Percentiles rank a stretch among this genome's conserved stretches.
phyloP scores from a whole-genome alignment of 495 filamentous ascomycete genomes.

The Penicillium argentinense region DNA sequence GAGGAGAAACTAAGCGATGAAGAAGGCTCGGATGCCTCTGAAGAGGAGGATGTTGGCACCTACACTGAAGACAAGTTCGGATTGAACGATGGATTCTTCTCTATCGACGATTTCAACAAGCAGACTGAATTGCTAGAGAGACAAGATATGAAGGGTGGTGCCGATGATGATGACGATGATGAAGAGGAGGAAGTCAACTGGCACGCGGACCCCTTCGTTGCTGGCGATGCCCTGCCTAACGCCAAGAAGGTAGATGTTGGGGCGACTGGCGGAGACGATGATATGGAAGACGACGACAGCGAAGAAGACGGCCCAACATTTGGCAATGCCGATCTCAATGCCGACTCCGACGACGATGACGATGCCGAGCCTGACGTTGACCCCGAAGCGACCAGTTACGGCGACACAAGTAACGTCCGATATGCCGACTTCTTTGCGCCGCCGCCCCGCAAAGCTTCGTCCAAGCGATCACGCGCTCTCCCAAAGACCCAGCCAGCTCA shows the following conservation, averaged over 20 bases:
- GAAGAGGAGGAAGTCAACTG: conserved; percentile 87
- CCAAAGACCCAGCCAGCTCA: conserved; percentile 51
- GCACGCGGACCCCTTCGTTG: conserved; percentile 66
- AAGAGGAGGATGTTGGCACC: conserved; percentile 37
- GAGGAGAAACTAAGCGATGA: conserved; percentile 25
- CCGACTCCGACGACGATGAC: conserved; percentile 57
- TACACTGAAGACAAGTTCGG: conserved; percentile 62
- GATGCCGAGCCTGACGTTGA: conserved; percentile 42
- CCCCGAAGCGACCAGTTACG: conserved; percentile 46
- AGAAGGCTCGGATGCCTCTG: conserved; percentile 20
- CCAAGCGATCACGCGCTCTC: conserved; percentile 44
- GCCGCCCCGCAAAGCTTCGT: conserved; percentile 67
- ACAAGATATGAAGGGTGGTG: conserved; percentile 70
- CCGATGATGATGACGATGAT: conserved; percentile 57
- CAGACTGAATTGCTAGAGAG: conserved; percentile 84
- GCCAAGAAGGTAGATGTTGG: conserved; percentile 18
- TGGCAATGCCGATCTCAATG: conserved; percentile 63
- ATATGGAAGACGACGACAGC: conserved; percentile 52
- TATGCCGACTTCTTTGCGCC: conserved; percentile 92
- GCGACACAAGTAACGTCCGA: conserved; percentile 82
- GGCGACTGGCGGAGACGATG: conserved; percentile 28
- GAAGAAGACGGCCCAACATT: conserved; percentile 78
- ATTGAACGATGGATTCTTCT: conserved; percentile 96
- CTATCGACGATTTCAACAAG: conserved; percentile 95
- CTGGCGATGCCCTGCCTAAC: conserved; percentile 16